These are phyloP conservation scores for Zymoseptoria crescenta DNA, from an alignment of 2,329 filamentous ascomycete species.

Conservation along the genomic window DNA sequence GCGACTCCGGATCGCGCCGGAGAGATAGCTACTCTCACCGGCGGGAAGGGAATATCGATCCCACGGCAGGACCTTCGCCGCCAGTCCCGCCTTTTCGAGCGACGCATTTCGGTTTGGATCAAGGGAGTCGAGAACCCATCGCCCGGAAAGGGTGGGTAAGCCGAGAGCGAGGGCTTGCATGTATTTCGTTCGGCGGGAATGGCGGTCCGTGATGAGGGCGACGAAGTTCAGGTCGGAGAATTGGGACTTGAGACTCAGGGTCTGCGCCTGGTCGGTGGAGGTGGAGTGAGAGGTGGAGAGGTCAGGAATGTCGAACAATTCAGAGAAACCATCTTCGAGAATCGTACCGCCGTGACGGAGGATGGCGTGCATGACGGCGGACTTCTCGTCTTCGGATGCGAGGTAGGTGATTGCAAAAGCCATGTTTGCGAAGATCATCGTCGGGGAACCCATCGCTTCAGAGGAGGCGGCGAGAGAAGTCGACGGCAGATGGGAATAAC, in stretches of 20 bases:
- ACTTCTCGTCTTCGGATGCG: slow-evolving; percentile 50
- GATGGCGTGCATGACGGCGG: slow-evolving; percentile 56
- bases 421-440: slow-evolving; percentile 65
- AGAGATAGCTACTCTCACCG: slow-evolving; percentile 68
- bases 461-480: slow-evolving; percentile 17
- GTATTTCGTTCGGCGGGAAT: slow-evolving; percentile 83
- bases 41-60: slow-evolving; percentile 75
- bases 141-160: slow-evolving; percentile 72
- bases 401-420: slow-evolving; percentile 75
- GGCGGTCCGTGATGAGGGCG: slow-evolving; percentile 75
- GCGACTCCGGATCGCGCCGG: slow-evolving; percentile 69
- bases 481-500: slow-evolving; percentile 20
- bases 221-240: slow-evolving; percentile 61
- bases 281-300: slow-evolving; percentile 17
- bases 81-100: slow-evolving; percentile 36
- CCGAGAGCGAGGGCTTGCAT: slow-evolving; percentile 89
- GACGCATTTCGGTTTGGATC: slow-evolving; percentile 12
- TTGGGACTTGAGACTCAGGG: slow-evolving; percentile 41
- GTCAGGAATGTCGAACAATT: slow-evolving; percentile 58
- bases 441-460: neutral
- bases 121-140: slow-evolving; percentile 72
- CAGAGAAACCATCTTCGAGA: slow-evolving; percentile 68
- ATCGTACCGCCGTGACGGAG: slow-evolving; percentile 63
- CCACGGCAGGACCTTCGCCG: slow-evolving; percentile 59
- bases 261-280: neutral